phyloP scores from a whole-genome alignment of 2,329 filamentous ascomycete genomes.

The Pseudogymnoascus sp. region DNA sequence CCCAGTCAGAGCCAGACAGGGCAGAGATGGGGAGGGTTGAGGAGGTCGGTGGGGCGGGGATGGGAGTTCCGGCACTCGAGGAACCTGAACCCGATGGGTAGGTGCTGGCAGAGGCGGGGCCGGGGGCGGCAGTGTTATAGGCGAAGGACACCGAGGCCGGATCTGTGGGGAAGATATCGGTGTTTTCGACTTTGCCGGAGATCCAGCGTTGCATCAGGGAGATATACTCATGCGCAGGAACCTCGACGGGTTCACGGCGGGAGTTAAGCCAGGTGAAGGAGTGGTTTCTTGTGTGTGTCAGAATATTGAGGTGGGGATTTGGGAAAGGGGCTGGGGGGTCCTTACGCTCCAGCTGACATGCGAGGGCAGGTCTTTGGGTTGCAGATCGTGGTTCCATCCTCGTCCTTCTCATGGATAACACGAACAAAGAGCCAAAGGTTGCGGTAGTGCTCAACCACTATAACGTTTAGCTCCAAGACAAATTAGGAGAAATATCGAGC shows the following conservation, averaged over 20 bases:
- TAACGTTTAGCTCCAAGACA: neutral
- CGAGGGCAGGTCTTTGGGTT: slow-evolving; percentile 76
- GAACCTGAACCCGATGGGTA: slow-evolving; percentile 40
- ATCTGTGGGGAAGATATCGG: slow-evolving; percentile 82
- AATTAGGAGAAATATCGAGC: neutral
- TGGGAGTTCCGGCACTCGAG: slow-evolving; percentile 28
- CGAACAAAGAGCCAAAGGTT: slow-evolving; percentile 83
- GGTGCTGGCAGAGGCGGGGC: slow-evolving; percentile 46
- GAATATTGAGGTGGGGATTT: slow-evolving; percentile 3
- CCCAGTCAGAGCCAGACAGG: slow-evolving; percentile 61
- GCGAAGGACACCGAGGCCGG: slow-evolving; percentile 60
- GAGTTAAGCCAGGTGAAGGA: slow-evolving; percentile 96
- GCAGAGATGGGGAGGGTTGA: slow-evolving; percentile 49
- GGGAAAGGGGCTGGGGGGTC: slow-evolving; percentile 21
- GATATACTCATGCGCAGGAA: slow-evolving; percentile 89
- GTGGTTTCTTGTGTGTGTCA: slow-evolving; percentile 54
- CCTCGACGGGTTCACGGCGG: slow-evolving; percentile 77
- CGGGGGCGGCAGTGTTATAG: slow-evolving; percentile 52
- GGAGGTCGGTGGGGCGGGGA: slow-evolving; percentile 31
- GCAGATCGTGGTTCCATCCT: slow-evolving; percentile 69
- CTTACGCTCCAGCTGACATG: slow-evolving; percentile 91
- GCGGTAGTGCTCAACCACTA: slow-evolving; percentile 88
- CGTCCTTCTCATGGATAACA: slow-evolving; percentile 78
- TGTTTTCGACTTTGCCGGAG: slow-evolving; percentile 87
- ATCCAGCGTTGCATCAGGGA: slow-evolving; percentile 97